These are phyloP conservation scores for Ophiostoma sp. DNA, from an alignment of 2,329 filamentous ascomycete genomes.

Conservation along the genomic window DNA sequence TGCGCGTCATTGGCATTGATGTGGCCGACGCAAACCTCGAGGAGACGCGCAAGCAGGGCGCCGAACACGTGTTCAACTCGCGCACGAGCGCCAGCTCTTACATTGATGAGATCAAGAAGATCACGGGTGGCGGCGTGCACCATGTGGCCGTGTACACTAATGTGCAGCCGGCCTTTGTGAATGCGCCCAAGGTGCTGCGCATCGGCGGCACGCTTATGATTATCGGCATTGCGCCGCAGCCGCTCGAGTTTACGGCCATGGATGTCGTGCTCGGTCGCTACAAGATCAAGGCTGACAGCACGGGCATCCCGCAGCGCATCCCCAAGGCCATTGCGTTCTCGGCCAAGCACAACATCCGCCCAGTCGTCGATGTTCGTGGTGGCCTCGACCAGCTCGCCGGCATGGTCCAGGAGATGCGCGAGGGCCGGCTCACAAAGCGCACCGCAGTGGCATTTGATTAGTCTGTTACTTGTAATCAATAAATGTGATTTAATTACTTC, in stretches of 20 bases:
- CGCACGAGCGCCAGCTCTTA: slow-evolving; percentile 34
- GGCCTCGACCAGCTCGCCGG: slow-evolving; percentile 36
- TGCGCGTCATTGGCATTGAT: slow-evolving; percentile 40
- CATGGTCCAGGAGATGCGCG: slow-evolving; percentile 38
- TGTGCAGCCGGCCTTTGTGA: slow-evolving; percentile 35
- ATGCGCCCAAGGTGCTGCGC: slow-evolving; percentile 35
- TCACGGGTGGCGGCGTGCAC: slow-evolving; percentile 39
- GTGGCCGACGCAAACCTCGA: slow-evolving; percentile 39
- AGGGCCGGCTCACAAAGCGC: slow-evolving; percentile 25
- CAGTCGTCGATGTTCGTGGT: slow-evolving; percentile 36
- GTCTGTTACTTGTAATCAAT: background rate
- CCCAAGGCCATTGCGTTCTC: slow-evolving; percentile 41
- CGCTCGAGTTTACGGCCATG: slow-evolving; percentile 36
- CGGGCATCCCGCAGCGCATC: slow-evolving; percentile 40
- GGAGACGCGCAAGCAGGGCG: slow-evolving; percentile 37
- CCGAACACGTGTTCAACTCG: slow-evolving; percentile 42
- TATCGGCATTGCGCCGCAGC: slow-evolving; percentile 37
- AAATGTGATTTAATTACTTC: background rate
- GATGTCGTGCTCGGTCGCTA: slow-evolving; percentile 39
- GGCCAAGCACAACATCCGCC: slow-evolving; percentile 38
- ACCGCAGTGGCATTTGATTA: slow-evolving; percentile 21
- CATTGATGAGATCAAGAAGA: slow-evolving; percentile 37
- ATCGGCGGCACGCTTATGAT: slow-evolving; percentile 40
- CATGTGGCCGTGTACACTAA: slow-evolving; percentile 41
- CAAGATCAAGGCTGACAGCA: slow-evolving; percentile 39